These are phyloP conservation scores for Kodamaea sagamina DNA, from an alignment of 805 yeast species.

Conservation along the genomic window DNA sequence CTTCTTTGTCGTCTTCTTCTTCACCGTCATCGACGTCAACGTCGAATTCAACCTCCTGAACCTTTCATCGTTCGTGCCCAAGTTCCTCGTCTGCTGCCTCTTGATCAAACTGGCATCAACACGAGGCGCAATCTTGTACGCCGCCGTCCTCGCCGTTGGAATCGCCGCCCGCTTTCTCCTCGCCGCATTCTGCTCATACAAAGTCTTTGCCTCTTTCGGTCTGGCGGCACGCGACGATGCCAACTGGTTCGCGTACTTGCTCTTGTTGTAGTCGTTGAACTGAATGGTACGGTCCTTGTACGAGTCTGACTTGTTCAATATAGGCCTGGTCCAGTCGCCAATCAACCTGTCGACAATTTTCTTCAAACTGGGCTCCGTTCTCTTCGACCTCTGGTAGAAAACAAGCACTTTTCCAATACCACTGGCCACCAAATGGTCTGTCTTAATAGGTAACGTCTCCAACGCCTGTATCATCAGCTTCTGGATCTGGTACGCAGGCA, in stretches of 20 bases:
- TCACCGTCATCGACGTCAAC: slow-evolving; percentile 48
- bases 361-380: slow-evolving; percentile 85
- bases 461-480: slow-evolving; percentile 78
- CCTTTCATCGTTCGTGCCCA: slow-evolving; percentile 68
- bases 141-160: slow-evolving; percentile 87
- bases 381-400: slow-evolving; percentile 87
- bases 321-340: slow-evolving; percentile 98
- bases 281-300: slow-evolving; percentile 83
- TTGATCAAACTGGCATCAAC: slow-evolving; percentile 55
- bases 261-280: slow-evolving; percentile 67
- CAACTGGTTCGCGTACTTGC: slow-evolving; percentile 48
- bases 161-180: slow-evolving; percentile 94
- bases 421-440: slow-evolving; percentile 90
- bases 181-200: slow-evolving; percentile 87
- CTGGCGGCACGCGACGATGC: slow-evolving; percentile 32
- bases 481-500: slow-evolving; percentile 97
- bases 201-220: slow-evolving; percentile 49
- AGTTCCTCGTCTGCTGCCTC: slow-evolving; percentile 46
- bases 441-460: slow-evolving; percentile 82
- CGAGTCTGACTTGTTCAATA: slow-evolving; percentile 92
- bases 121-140: slow-evolving; percentile 87
- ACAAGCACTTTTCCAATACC: slow-evolving; percentile 92
- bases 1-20: slow-evolving; percentile 54
- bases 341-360: slow-evolving; percentile 86
- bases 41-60: slow-evolving; percentile 74